Evolutionary conservation across 2,329 filamentous ascomycete species (phyloP), one percentile per base, ranked within the genome.

Genomic region (Fonsecaea multimorphosa): DNA sequence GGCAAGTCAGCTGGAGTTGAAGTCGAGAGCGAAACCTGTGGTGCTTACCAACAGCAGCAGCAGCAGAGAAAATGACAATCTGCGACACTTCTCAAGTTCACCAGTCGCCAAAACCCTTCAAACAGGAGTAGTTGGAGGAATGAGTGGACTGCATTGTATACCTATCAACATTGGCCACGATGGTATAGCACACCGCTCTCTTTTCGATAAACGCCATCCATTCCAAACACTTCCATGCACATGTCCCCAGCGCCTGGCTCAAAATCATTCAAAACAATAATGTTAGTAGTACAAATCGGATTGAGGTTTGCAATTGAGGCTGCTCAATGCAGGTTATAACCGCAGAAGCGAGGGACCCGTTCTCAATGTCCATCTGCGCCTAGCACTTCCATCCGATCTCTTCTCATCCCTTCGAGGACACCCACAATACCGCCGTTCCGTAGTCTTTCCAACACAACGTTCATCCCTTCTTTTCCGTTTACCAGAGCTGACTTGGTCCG

Each of bases 331-430:
- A 31, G 27, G 24, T 34, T 53, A 29, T 63, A 29, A 40, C 44
- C 59, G 51, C 29, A 40, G 44, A 52, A 36, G 24, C 27, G 12
- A 32, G 12, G 24, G 22, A 27, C 76, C 31, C 77, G 75, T 71
- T 80, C 78, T 77, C 78, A 80, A 14, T 77, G 74, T 6, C 78
- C 76, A 19, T 81, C 77, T 49, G 55, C 66, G 27, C 61, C 76
- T 72, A 58, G 75, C 73, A 71, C 85, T 82, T 46, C 84, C 63
- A 70, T 61, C 16, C 70, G 81, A 73, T 91, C 88, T 71, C 82
- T 80, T 58, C 87, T 81, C 88, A 91, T 91, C 31, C 87, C 88
- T 70, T 91, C 89, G 32, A 91, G 78, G n/a, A 91, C 89, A 24
- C 78, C 88, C 16, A 90, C 87, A 19, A 91, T 79, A 0, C 89